Base-by-base conservation (phyloP, 345 rosid species). In the Citrus sp. region DNA sequence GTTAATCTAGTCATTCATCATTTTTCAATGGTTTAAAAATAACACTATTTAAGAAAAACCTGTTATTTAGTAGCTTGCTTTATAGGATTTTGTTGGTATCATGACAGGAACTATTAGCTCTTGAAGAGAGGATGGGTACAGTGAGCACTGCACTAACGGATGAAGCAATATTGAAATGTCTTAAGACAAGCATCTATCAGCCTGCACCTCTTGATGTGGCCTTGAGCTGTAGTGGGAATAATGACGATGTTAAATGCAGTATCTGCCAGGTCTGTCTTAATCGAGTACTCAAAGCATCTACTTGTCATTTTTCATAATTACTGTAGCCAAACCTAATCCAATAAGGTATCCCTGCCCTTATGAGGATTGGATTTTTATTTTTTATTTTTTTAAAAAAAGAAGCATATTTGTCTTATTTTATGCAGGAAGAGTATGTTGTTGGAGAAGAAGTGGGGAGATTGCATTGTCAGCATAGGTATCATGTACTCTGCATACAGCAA, bases 91-190 rank as follows among this genome's bases (percentile, higher is more conserved):
- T 81, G 34, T 67, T 81, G 77, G 71, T 27, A 65, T 55, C 51
- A 65, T 72, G 72, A 70, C 87, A 97, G 99, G 98, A 97, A 77
- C 82, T 97, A 77, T 70, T 97, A 80, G 98, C 99, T 78, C 89
- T 97, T 46, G 99, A 92, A 89, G 99, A 97, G 82, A 92, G 91
- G 82, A 94, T 97, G 90, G 99, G 99, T 72, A 79, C 84, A 42
- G 99, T 97, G 85, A 94, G 98, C 86, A 97, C 97, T 65, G 98
- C 98, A 18, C 83, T 97, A 78, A 74, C 95, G 10, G 99, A 97
- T 84, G 99, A 92, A 86, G 92, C 89, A 71, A 78, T 94, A 73
- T 84, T 86, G 46, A 91, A 90, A 69, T 92, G 96, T 83, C 82
- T 97, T 38, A 77, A 84, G 83, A 91, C 84, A 81, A 85, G 90